A percentile compares a stretch with the other conserved stretches of the same genome.
Evolutionary conservation across 805 yeast species (phyloP).

Genomic region (Yamadazyma tumulicola): DNA sequence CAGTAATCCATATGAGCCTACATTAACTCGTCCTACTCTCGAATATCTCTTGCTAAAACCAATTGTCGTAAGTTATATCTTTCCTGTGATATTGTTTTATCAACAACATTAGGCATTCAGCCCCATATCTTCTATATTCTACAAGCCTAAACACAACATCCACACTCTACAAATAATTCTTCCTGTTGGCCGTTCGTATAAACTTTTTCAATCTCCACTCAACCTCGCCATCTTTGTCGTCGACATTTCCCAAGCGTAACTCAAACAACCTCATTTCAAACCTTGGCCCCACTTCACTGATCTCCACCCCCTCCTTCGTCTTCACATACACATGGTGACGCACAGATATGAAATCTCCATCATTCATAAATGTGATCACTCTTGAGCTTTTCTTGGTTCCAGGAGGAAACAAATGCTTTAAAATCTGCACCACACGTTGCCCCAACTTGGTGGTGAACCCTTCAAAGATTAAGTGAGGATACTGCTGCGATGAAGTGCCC

Average conservation of each 20-base stretch:
- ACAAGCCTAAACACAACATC: too few relatives aligned
- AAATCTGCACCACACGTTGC: slow-evolving; percentile 68
- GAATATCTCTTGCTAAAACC: too few relatives aligned
- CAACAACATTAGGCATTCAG: too few relatives aligned
- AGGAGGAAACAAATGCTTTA: slow-evolving; percentile 92
- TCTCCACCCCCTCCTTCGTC: slow-evolving; percentile 83
- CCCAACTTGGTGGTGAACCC: slow-evolving; percentile 82
- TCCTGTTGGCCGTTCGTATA: slow-evolving; percentile 92
- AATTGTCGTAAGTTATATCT: too few relatives aligned
- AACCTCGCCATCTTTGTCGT: slow-evolving; percentile 94
- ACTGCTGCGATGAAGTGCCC: slow-evolving; percentile 87
- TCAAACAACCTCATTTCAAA: slow-evolving; percentile 95
- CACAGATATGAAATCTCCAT: slow-evolving; percentile 88
- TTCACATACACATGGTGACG: slow-evolving; percentile 93
- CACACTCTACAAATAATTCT: slow-evolving; percentile 59
- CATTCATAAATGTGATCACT: slow-evolving; percentile 88
- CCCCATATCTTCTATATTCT: too few relatives aligned
- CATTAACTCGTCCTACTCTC: too few relatives aligned
- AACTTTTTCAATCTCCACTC: slow-evolving; percentile 95
- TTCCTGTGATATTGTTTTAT: too few relatives aligned
- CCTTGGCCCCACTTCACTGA: slow-evolving; percentile 97
- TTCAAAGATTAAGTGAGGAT: slow-evolving; percentile 92
- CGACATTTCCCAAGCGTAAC: slow-evolving; percentile 83
- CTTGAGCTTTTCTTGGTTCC: slow-evolving; percentile 90
- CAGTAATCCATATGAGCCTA: too few relatives aligned